Conservation (phyloP, 352 stramenopile genomes). For the Elongisporangium senticosum region DNA sequence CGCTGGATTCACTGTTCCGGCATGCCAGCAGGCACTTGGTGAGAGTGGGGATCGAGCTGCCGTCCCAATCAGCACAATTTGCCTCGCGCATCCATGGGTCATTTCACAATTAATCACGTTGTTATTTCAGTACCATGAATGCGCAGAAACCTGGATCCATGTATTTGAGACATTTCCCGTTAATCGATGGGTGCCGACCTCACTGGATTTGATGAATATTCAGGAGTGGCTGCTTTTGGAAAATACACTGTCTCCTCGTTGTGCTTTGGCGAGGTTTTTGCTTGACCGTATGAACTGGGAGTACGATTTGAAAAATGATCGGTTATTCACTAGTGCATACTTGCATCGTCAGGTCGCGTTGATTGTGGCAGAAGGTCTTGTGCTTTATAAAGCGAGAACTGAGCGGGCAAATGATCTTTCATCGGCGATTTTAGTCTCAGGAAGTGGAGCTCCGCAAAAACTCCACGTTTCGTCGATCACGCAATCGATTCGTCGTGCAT, state of each 20-base stretch:
- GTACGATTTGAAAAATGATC: constrained; percentile 54
- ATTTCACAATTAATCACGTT: constrained; percentile 57
- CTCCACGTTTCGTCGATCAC: constrained; percentile 52
- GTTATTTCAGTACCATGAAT: constrained; percentile 76
- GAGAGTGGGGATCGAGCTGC: constrained; percentile 45
- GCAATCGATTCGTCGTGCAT: constrained; percentile 65
- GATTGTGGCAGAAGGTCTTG: constrained; percentile 69
- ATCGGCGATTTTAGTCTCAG: constrained; percentile 32
- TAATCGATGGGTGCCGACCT: constrained; percentile 73
- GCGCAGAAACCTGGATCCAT: constrained; percentile 70
- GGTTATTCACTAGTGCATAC: constrained; percentile 58
- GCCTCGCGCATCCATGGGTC: constrained; percentile 50
- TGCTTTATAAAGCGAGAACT: constrained; percentile 57
- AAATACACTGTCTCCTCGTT: constrained; percentile 52
- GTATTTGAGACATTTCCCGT: constrained; percentile 85
- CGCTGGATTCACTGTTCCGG: constrained; percentile 42
- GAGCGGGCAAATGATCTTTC: constrained; percentile 31
- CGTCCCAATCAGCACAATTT: constrained; percentile 53
- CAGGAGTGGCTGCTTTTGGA: constrained; percentile 83
- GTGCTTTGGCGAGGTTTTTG: constrained; percentile 63
- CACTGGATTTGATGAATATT: constrained; percentile 56
- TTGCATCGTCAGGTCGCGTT: constrained; percentile 77
- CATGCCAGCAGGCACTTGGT: constrained; percentile 37
- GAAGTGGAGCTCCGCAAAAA: constrained; percentile 42
- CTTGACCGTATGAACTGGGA: constrained; percentile 86